Evolutionary conservation across 176 grass and related monocot species (phyloP).

Genomic region (Typha latifolia): DNA sequence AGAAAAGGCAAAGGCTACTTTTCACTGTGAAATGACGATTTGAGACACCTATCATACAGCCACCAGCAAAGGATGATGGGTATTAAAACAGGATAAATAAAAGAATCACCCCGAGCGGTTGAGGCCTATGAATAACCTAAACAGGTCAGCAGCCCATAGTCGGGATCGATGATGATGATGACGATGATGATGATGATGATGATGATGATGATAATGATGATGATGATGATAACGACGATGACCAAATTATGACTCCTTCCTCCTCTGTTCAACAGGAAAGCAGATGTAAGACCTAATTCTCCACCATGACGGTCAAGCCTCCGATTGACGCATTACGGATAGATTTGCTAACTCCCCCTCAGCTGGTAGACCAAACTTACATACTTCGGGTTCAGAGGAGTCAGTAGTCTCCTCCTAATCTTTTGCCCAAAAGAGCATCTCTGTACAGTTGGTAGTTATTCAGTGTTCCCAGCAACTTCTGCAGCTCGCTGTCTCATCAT

Average conservation of each 20-base stretch:
- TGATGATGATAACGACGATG: too few relatives aligned
- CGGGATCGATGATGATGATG: conserved; percentile 24
- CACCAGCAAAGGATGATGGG: conserved; percentile 29
- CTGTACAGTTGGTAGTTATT: conserved; percentile 42
- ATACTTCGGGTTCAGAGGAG: conserved; percentile 26
- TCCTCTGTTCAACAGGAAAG: conserved; percentile 20
- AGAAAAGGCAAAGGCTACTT: background rate
- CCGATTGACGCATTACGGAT: background rate
- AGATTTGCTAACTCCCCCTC: conserved; percentile 28
- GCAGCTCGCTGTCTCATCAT: conserved; percentile 99
- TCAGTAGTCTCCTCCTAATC: conserved; percentile 32
- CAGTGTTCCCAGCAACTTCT: conserved; percentile 60
- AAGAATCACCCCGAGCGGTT: conserved; percentile 47
- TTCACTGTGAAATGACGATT: conserved; percentile 11
- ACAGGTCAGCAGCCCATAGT: conserved; percentile 24
- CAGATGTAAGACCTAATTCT: background rate
- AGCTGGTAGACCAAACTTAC: conserved; percentile 25
- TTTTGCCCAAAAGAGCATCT: conserved; percentile 44
- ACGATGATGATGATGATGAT: conserved; percentile 11
- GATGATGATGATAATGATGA: background rate
- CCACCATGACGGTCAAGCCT: too few relatives aligned
- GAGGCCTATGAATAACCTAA: conserved; percentile 17
- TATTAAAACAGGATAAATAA: conserved; percentile 46
- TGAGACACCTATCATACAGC: conserved; percentile 52
- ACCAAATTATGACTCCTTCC: conserved; percentile 22